Evolutionary conservation across 805 yeast species (phyloP).

Genomic region (Pichia nakasei): DNA sequence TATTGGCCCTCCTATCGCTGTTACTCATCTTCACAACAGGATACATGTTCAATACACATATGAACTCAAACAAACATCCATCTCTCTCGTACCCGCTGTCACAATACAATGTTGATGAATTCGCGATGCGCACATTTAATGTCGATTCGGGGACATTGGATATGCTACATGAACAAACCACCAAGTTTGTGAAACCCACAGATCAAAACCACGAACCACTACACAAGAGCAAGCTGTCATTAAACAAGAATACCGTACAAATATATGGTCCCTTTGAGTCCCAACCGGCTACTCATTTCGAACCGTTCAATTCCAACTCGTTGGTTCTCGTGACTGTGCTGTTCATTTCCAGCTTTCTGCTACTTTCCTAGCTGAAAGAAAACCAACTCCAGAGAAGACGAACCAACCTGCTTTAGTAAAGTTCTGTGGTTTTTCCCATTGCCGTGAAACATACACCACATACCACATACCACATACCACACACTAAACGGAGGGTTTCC

Average conservation of each 20-base stretch:
- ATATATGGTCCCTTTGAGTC: constrained; percentile 6
- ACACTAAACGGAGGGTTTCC: too few relatives aligned
- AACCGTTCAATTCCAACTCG: constrained; percentile 3
- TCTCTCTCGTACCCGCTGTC: constrained; percentile 4
- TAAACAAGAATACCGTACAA: background rate
- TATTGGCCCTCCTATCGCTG: too few relatives aligned
- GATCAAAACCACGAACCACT: background rate
- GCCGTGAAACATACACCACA: too few relatives aligned
- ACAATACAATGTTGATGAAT: constrained; percentile 2
- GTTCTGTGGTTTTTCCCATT: too few relatives aligned
- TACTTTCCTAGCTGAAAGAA: background rate
- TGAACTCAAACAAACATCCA: background rate
- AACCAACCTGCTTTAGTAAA: too few relatives aligned
- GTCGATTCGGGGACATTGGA: too few relatives aligned
- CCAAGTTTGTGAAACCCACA: background rate
- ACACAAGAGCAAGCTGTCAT: background rate
- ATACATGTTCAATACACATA: background rate
- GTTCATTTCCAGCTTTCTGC: background rate
- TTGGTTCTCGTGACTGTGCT: background rate
- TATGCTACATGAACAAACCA: background rate
- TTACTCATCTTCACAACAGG: background rate
- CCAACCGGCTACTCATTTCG: constrained; percentile 1
- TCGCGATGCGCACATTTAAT: background rate
- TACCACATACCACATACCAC: too few relatives aligned
- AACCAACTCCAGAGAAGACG: too few relatives aligned